Base-by-base conservation (phyloP, 2,329 filamentous ascomycete genomes). In the Tothia fuscella region DNA sequence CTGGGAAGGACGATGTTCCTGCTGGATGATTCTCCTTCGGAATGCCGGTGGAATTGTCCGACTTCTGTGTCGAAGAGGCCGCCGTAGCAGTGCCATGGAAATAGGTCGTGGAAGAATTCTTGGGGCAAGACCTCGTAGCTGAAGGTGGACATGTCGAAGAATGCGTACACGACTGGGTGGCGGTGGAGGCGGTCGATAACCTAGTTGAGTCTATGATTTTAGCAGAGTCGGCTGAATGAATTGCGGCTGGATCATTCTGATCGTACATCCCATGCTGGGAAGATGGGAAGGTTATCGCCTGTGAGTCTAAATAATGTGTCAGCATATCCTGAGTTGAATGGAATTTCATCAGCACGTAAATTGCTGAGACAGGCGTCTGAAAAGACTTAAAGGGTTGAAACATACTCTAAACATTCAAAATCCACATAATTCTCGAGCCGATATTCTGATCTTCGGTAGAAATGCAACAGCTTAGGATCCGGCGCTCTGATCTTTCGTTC, bases 341-440 rank as follows among this genome's bases (percentile, higher is more conserved):
- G 6, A 4, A 17, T 10, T n/a, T 7, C 3, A 12, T 13, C 17
- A 28, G 10, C n/a, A 24, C n/a, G n/a, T n/a, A n/a, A n/a, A n/a
- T n/a, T n/a, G n/a, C n/a, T n/a, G n/a, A n/a, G n/a, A n/a, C n/a
- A n/a, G n/a, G n/a, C n/a, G n/a, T n/a, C n/a, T n/a, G n/a, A n/a
- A n/a, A 34, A 9, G 9, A 14, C 31, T 14, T 9, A 9, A 34
- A 10, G 17, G 7, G 20, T 7, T 17, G 17, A 16, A 40, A 62
- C 74, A 54, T 63, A 84, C 82, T 72, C 78, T 24, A 93, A 65
- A 38, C 86, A 61, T 60, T 96, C 89, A 58, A 93, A 95, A 48
- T 83, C 77, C 44, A 72, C 70, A 53, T 83, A 83, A 47, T 72
- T 80, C 46, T 67, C 67, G 30, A 95, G 63, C 51, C 88, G 84